Evolutionary conservation across 345 rosid genomes (phyloP), one percentile per base, ranked within the genome.

Genomic region (Viola odorata): DNA sequence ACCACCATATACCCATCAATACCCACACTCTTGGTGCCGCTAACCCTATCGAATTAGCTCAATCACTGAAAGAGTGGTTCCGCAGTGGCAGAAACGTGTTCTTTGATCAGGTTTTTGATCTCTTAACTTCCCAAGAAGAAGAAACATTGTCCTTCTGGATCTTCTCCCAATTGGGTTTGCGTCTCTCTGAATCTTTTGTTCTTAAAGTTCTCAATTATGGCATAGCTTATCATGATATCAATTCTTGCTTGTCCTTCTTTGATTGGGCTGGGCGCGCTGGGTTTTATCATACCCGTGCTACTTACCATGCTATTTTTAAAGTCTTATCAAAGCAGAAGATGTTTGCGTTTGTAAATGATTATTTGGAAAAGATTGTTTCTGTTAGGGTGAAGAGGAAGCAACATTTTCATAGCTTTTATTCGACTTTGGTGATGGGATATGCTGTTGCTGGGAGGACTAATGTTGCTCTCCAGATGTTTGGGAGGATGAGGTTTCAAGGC

Each of bases 191-290:
- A 71, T n/a, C 54, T 3, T 48, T 88, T 15, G 95, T 88, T 1
- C 81, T 86, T 23, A 71, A 77, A 37, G 96, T 88, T 17, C 86
- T 94, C 54, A 5, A 39, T 5, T 72, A 87, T 53, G 86, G 84
- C 13, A 73, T 61, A 10, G 4, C 12, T 15, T 41, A 66, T 69
- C 38, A 66, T 8, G 83, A 82, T 37, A 77, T 90, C 45, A 75
- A 84, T 12, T 75, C 86, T 6, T 90, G 97, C 61, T 79, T 94
- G 66, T 81, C 78, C 64, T 88, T 94, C 84, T 90, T 88, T 73
- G 99, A 88, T 48, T 94, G 99, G 99, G 96, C 87, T 2, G 95
- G 95, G 10, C 97, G 88, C 60, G 77, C 65, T 0, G 81, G 84
- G 2, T 94, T 79, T 45, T 41, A 56, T 53, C 99, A 87, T 61